phyloP scores from a whole-genome alignment of 1,284 basidiomycete species.

The Apiotrichum laibachii region DNA sequence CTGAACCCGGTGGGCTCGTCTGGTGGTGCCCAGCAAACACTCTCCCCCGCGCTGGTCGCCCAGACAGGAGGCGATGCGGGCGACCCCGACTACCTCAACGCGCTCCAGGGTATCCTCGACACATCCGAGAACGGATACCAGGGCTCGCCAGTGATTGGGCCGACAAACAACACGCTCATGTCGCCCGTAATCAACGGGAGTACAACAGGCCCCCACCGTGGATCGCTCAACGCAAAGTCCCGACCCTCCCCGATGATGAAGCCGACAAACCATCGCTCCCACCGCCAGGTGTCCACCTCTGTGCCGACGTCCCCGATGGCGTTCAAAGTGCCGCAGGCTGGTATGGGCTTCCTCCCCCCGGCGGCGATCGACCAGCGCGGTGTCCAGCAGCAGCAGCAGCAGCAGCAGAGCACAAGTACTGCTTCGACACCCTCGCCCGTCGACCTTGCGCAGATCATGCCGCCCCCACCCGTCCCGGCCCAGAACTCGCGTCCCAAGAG shows the following conservation, averaged over 20 bases:
- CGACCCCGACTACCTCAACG: constrained; percentile 43
- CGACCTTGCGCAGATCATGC: constrained; percentile 63
- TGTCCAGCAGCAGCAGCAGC: constrained; percentile 21
- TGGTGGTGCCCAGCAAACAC: constrained; percentile 46
- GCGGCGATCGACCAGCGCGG: constrained; percentile 40
- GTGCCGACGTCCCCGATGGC: constrained; percentile 33
- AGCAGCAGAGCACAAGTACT: constrained; percentile 22
- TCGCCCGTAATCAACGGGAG: constrained; percentile 12
- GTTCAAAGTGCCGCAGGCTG: constrained; percentile 22
- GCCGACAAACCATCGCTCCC: constrained; percentile 41
- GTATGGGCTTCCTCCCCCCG: constrained; percentile 37
- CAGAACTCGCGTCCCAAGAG: constrained; percentile 32
- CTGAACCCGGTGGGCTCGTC: constrained; percentile 45
- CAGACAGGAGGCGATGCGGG: constrained; percentile 34
- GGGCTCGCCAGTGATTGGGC: constrained; percentile 15
- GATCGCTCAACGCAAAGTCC: constrained; percentile 36
- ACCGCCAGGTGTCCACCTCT: constrained; percentile 18
- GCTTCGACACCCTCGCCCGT: constrained; percentile 69
- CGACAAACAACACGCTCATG: constrained; percentile 10
- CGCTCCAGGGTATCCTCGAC: constrained; percentile 38
- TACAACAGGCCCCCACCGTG: constrained; percentile 42
- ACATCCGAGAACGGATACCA: constrained; percentile 8
- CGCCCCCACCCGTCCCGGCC: constrained; percentile 55
- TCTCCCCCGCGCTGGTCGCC: constrained; percentile 45
- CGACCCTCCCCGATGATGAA: constrained; percentile 52